Percentiles rank a stretch among this genome's conserved stretches.
Conservation (phyloP, 2,329 filamentous ascomycete genomes). For the Ophiostoma quercus region DNA sequence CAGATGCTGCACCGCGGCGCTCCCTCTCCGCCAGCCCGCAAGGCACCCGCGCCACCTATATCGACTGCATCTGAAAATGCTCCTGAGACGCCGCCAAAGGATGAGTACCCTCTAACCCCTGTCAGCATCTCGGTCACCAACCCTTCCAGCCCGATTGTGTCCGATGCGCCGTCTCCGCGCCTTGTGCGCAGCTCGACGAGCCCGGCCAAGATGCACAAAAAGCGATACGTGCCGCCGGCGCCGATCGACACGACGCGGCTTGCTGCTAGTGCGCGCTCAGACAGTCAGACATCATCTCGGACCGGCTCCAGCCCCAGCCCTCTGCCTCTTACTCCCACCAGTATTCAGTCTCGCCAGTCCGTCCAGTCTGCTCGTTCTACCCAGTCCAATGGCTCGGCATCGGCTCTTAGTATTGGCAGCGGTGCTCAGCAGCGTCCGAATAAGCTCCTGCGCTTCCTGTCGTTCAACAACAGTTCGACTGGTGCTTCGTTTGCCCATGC, state of each 20-base stretch:
- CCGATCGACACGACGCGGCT: constrained; percentile 24
- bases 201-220: constrained; percentile 21
- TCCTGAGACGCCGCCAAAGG: neutral
- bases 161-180: constrained; percentile 5
- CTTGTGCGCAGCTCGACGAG: constrained; percentile 16
- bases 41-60: neutral
- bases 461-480: constrained; percentile 32
- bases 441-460: constrained; percentile 41
- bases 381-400: constrained; percentile 31
- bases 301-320: neutral
- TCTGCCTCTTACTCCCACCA: neutral
- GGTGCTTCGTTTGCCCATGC: neutral
- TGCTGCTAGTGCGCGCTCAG: neutral
- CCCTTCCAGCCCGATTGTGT: constrained; percentile 13
- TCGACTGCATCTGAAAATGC: neutral
- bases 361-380: constrained; percentile 18
- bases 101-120: neutral
- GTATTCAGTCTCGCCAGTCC: constrained; percentile 16
- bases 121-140: neutral
- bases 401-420: constrained; percentile 36
- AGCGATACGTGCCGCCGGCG: constrained; percentile 26
- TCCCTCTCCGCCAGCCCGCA: neutral
- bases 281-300: neutral
- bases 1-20: neutral
- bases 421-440: constrained; percentile 37